Base-by-base conservation (phyloP, 2,329 filamentous ascomycete species). In the Domatiomyces globalis region DNA sequence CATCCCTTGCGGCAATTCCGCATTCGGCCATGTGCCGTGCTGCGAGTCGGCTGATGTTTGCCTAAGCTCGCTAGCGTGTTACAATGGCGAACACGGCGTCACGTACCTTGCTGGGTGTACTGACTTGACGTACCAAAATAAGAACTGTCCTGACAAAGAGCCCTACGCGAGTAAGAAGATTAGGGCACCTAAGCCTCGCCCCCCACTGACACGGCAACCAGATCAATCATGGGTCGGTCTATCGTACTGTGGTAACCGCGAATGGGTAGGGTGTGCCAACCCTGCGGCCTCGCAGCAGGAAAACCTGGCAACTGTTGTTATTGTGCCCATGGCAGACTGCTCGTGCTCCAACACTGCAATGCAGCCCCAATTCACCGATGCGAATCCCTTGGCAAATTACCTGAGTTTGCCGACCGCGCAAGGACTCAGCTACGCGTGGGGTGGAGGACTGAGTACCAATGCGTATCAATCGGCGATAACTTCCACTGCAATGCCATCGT, bases 21-120 rank as follows among this genome's bases (percentile, higher is more conserved):
- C 49, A n/a, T 42, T 58, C 18, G 54, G 54, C 15, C 52, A 58
- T 54, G 53, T 56, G 12, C 39, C 52, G 36, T 62, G 60, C 49
- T 61, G 60, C 50, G 56, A 58, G 49, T 51, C 52, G 18, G 20
- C 49, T 6, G 55, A 61, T 20, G 52, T 56, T 45, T 59, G 58
- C 29, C 49, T 60, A 15, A 56, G 56, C 9, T 53, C 56, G 15
- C 52, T 54, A 45, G 57, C 58, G 29, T 62, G 60, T 51, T 60
- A 56, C 49, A 56, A 60, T 36, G 52, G 49, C 44, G 49, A 55
- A 49, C 56, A 53, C 46, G 52, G 54, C 17, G 56, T 58, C 17
- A 61, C 59, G 9, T 61, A 62, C 48, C 47, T 60, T 5, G 56
- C 57, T 17, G 60, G 60, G 43, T 61, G 58, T 43, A 61, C 60